Evolutionary conservation across 2,329 filamentous ascomycete genomes (phyloP), one percentile per base, ranked within the genome.

Genomic region (Myriosclerotinia curreyana): DNA sequence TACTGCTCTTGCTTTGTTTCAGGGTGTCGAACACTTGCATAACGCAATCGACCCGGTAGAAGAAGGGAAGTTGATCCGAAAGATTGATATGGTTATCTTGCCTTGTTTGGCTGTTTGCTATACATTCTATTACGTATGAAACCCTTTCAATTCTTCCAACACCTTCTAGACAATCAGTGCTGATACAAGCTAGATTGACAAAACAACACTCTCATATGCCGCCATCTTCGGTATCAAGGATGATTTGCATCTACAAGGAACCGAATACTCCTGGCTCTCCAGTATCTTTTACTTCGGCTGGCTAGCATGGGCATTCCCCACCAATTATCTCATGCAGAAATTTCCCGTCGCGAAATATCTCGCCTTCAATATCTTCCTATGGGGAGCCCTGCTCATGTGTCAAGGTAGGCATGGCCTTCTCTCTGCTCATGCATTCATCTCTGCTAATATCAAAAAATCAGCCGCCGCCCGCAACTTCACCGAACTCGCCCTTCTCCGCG

Each of bases 171-270:
- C 15, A 34, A 51, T 2, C 3, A 28, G 17, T 2, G 22, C 48
- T 52, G 6, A 60, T n/a, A 31, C 22, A 5, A 42, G 76, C 36
- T 65, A 68, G 56, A 66, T 69, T 49, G 67, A 71, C 28, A 71
- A 82, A 75, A 82, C 80, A 0, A 83, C 78, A 0, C 70, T 83
- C 17, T 79, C 76, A 34, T 85, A 84, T 68, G 83, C 83, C 0
- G 83, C 83, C 3, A 82, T 86, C 34, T 84, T 85, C 67, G 82
- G 82, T 0, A 83, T 86, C 55, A 74, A 76, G 28, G 78, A 84
- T n/a, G 83, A 86, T 67, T 73, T 84, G 5, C 69, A 80, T 20
- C 74, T 84, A 1, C 75, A 78, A 49, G 81, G 82, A 0, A 78
- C 78, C 0, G 74, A 83, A 66, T 84, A 84, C 66, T 60, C 58